phyloP scores from a whole-genome alignment of 306 rosid species.

The Rosa chinensis region DNA sequence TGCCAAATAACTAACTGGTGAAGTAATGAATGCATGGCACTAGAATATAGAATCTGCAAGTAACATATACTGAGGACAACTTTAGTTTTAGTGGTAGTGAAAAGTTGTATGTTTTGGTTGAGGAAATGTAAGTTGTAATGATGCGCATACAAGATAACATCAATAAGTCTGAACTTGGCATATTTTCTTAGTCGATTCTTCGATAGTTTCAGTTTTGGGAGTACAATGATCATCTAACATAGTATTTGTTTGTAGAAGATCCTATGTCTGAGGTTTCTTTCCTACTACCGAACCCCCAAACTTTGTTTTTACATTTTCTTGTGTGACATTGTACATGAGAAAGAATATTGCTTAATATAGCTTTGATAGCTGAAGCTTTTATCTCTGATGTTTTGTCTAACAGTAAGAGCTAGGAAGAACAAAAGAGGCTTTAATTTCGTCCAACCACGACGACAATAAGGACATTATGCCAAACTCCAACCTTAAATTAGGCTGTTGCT shows the following conservation, averaged over 20 bases:
- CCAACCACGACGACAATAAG: conserved; percentile 1
- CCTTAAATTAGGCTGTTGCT: neutral
- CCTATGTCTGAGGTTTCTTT: no score
- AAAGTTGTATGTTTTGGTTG: neutral
- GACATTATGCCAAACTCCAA: conserved; percentile 6
- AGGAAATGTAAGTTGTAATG: no score
- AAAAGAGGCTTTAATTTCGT: neutral
- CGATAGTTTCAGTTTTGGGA: no score
- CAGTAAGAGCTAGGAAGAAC: neutral
- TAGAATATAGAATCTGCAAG: neutral
- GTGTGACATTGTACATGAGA: no score
- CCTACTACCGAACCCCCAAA: no score
- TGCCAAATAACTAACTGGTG: conserved; percentile 9
- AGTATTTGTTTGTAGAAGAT: no score
- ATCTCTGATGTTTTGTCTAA: neutral
- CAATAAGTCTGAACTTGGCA: no score
- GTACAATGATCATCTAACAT: no score
- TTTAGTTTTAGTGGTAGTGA: neutral
- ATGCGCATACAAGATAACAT: no score
- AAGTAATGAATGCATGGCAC: conserved; percentile 6
- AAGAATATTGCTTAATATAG: no score
- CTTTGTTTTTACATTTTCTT: no score
- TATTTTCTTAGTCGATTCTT: no score
- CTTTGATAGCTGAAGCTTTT: neutral
- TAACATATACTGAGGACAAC: neutral